Evolutionary conservation across 768 basidiomycete species (phyloP).

Genomic region (Daedalea quercina): DNA sequence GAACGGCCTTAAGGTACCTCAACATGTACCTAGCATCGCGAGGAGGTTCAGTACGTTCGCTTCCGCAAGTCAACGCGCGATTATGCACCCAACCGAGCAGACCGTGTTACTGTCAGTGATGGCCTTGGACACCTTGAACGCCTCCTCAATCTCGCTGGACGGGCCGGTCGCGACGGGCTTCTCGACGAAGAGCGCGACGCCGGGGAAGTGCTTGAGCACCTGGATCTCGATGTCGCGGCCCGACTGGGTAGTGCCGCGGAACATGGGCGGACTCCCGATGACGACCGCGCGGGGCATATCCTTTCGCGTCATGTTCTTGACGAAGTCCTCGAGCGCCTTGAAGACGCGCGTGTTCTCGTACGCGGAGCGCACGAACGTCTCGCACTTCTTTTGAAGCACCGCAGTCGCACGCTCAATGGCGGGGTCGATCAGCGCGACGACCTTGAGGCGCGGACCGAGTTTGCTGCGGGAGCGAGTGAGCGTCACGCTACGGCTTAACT

Average conservation of each 20-base stretch:
- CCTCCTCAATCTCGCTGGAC: conserved; percentile 55
- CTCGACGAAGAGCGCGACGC: conserved; percentile 85
- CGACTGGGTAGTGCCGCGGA: conserved; percentile 69
- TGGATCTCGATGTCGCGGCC: conserved; percentile 85
- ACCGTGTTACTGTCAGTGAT: conserved; percentile 68
- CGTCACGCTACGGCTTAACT: background rate
- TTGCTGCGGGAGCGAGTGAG: conserved; percentile 46
- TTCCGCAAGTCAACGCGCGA: background rate
- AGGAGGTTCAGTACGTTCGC: background rate
- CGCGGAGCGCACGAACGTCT: conserved; percentile 88
- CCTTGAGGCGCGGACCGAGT: conserved; percentile 92
- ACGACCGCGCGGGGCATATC: conserved; percentile 77
- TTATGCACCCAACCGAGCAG: conserved; percentile 81
- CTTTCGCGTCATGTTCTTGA: conserved; percentile 55
- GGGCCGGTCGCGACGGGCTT: conserved; percentile 88
- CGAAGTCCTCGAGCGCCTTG: conserved; percentile 82
- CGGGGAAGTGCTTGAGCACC: conserved; percentile 82
- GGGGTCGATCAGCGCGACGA: conserved; percentile 92
- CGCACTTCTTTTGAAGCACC: conserved; percentile 84
- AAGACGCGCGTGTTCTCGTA: conserved; percentile 85
- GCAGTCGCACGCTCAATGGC: conserved; percentile 72
- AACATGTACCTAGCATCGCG: conserved; percentile 70
- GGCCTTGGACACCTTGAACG: conserved; percentile 62
- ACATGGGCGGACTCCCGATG: conserved; percentile 91
- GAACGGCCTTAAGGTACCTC: conserved; percentile 87